Evolutionary conservation across 768 basidiomycete genomes (phyloP).

Genomic region (Serendipita sp.): DNA sequence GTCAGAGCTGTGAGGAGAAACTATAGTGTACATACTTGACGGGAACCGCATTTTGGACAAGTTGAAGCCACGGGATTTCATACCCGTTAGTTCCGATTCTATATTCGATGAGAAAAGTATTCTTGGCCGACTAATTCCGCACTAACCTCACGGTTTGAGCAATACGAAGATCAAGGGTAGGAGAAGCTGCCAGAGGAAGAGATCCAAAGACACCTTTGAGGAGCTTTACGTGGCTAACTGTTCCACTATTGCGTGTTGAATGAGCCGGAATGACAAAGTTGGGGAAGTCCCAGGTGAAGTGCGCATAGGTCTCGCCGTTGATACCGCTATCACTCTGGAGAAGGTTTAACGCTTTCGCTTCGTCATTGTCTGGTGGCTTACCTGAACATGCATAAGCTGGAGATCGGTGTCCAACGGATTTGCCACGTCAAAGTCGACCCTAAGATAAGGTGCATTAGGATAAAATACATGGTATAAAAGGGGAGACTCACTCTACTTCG

Average conservation of each 20-base stretch:
- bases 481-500: slow-evolving; percentile 3
- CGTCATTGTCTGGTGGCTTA: not conserved
- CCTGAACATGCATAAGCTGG: slow-evolving; percentile 7
- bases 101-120: not conserved
- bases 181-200: slow-evolving; percentile 39
- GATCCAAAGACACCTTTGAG: slow-evolving; percentile 40
- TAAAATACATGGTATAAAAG: not conserved
- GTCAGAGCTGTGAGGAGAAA: not conserved
- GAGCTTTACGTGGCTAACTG: slow-evolving; percentile 38
- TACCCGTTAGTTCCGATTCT: slow-evolving; percentile 40
- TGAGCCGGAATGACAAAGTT: slow-evolving; percentile 41
- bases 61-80: slow-evolving; percentile 46
- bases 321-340: slow-evolving; percentile 40
- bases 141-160: slow-evolving; percentile 27
- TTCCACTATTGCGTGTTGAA: slow-evolving; percentile 43
- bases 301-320: slow-evolving; percentile 37
- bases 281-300: slow-evolving; percentile 38
- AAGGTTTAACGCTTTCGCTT: slow-evolving; percentile 26
- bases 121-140: not conserved
- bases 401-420: slow-evolving; percentile 46
- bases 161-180: slow-evolving; percentile 35
- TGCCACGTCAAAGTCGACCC: slow-evolving; percentile 20
- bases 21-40: slow-evolving; percentile 24
- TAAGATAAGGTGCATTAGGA: not conserved
- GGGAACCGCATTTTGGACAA: slow-evolving; percentile 36